phyloP scores from a whole-genome alignment of 345 rosid genomes.

The Gossypium ekmanianum region DNA sequence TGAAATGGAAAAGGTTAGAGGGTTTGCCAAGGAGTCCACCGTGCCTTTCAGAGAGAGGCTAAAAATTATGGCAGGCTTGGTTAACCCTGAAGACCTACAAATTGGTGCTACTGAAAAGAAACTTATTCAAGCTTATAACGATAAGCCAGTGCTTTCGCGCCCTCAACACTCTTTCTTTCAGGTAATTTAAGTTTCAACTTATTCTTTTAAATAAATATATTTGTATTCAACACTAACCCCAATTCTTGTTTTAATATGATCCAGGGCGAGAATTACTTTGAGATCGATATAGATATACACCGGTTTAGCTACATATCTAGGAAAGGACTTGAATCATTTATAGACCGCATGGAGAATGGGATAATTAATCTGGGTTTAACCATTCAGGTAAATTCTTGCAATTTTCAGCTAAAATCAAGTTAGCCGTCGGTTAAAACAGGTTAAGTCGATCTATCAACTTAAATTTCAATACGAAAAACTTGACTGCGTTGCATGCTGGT shows the following conservation, averaged over 20 bases:
- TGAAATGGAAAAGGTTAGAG: slow-evolving; percentile 13
- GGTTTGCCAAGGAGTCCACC: slow-evolving; percentile 11
- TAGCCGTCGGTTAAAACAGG: too few relatives aligned
- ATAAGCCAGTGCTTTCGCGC: slow-evolving; percentile 46
- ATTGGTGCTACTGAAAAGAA: slow-evolving; percentile 80
- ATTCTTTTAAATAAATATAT: background rate
- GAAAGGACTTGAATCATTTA: slow-evolving; percentile 85
- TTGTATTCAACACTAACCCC: background rate
- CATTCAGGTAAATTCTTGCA: slow-evolving; percentile 61
- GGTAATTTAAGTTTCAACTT: background rate
- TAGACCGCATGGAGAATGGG: slow-evolving; percentile 74
- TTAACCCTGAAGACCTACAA: slow-evolving; percentile 77
- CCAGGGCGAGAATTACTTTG: slow-evolving; percentile 88
- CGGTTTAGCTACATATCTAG: slow-evolving; percentile 89
- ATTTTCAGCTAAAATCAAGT: background rate
- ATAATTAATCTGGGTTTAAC: slow-evolving; percentile 77
- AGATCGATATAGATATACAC: slow-evolving; percentile 90
- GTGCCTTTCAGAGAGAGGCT: slow-evolving; percentile 89
- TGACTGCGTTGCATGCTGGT: background rate
- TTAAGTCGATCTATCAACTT: too few relatives aligned
- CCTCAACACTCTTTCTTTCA: slow-evolving; percentile 7
- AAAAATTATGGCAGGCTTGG: slow-evolving; percentile 73
- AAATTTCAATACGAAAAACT: background rate
- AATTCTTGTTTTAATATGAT: background rate
- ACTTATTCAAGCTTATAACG: slow-evolving; percentile 76